Evolutionary conservation across 345 rosid species (phyloP), one percentile per base, ranked within the genome.

Genomic region (Rhodamnia rubescens): DNA sequence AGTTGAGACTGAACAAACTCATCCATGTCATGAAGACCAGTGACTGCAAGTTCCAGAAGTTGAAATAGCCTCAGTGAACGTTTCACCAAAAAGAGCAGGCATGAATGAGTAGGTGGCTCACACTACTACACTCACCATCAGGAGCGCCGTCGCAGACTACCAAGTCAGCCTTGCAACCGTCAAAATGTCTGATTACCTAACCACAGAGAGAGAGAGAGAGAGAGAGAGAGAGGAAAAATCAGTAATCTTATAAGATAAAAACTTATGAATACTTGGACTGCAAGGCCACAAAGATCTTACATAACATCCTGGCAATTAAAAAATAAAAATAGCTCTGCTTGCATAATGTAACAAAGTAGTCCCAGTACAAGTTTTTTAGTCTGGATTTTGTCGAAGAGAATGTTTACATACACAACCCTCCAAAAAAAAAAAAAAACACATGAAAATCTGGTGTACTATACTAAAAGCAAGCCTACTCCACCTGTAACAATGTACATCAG

Each of bases 81-180:
- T 11, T 12, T 69, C 81, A 84, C 75, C 40, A 44, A 75, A 84
- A 84, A 29, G 64, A 22, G 24, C 12, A 50, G 80, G 44, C 51
- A 51, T n/a, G 58, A 32, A 52, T 16, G 4, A 74, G 40, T 27
- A 9, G 10, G 52, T 36, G 42, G 50, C 29, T 20, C 26, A 64
- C 10, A 36, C 12, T 61, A 21, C 24, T 58, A 53, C 56, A 27
- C 87, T 89, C 95, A 97, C 98, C 98, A 92, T 97, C 98, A 85
- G 99, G 98, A 87, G 99, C 98, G 78, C 98, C 98, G 87, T 95
- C 99, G 75, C 99, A 97, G 36, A 97, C 99, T 90, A 97, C 99
- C 83, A 97, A 93, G 87, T 97, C 98, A 86, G 99, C 98, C 86
- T 95, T 95, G 90, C 98, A 94, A 84, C 98, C 99, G 87, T 94